These are phyloP conservation scores for Tetradesmus obliquus DNA, from an alignment of 139 green algal species.

Conservation along the genomic window DNA sequence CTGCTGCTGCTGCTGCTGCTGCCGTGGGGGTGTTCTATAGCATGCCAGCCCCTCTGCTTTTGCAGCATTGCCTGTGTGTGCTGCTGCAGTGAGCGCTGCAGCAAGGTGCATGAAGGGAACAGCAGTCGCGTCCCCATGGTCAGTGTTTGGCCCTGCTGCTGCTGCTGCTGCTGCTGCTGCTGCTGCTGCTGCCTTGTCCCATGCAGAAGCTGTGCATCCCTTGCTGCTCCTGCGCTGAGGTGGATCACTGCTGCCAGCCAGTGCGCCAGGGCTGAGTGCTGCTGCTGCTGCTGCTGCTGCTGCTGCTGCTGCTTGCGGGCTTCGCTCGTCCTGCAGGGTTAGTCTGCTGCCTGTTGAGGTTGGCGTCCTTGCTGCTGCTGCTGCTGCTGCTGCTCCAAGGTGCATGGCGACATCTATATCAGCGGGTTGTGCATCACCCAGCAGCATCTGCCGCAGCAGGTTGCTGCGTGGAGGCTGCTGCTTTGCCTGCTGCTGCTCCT, in stretches of 20 bases:
- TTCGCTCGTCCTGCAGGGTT: no score
- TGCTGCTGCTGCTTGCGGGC: neutral
- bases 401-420: no score
- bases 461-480: neutral
- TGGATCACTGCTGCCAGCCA: neutral
- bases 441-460: neutral
- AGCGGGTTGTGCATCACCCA: neutral
- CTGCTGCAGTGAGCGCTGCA: neutral
- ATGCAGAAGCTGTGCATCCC: no score
- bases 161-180: neutral
- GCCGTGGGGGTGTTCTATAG: neutral
- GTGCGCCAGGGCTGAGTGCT: neutral
- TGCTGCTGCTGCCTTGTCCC: neutral
- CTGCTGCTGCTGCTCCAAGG: no score
- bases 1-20: neutral
- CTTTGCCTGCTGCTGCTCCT: no score
- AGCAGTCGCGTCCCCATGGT: neutral
- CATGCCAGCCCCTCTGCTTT: neutral
- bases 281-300: neutral
- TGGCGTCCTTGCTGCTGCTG: neutral
- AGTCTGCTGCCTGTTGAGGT: neutral
- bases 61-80: neutral
- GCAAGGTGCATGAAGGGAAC: neutral
- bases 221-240: neutral
- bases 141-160: no score